These are phyloP conservation scores for Phaffia australis DNA, from an alignment of 768 basidiomycete genomes.

Conservation along the genomic window DNA sequence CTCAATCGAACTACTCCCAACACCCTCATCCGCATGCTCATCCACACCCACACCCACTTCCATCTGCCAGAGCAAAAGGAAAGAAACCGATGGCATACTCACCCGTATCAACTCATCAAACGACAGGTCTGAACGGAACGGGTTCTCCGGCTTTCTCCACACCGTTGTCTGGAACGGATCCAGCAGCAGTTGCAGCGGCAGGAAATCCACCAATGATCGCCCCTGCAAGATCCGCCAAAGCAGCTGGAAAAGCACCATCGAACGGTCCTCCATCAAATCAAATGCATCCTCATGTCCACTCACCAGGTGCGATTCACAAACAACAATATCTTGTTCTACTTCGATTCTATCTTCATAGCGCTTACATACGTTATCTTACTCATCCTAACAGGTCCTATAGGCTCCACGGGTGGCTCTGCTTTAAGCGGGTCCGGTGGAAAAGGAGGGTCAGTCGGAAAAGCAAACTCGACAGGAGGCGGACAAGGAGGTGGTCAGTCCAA, in stretches of 20 bases:
- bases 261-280: constrained; percentile 28
- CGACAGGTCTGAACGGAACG: not conserved
- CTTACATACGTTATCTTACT: constrained; percentile 28
- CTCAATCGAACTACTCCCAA: constrained; percentile 38
- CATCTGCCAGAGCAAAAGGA: constrained; percentile 73
- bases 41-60: constrained; percentile 43
- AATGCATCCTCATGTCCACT: constrained; percentile 25
- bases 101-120: constrained; percentile 28
- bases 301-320: constrained; percentile 1
- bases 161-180: too few species aligned
- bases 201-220: constrained; percentile 8
- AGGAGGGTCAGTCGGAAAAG: constrained; percentile 40
- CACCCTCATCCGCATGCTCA: constrained; percentile 38
- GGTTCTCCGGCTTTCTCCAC: too few species aligned
- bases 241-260: constrained; percentile 39
- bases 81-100: constrained; percentile 82
- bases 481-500: constrained; percentile 34
- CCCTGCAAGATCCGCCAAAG: constrained; percentile 37
- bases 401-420: constrained; percentile 40
- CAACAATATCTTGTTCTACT: constrained; percentile 37
- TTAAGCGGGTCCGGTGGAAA: constrained; percentile 33
- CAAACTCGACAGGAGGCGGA: constrained; percentile 26
- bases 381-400: constrained; percentile 31
- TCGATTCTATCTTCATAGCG: constrained; percentile 30
- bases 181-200: too few species aligned